Evolutionary conservation across 1,139 yeast genomes (phyloP).

Genomic region (Hanseniaspora uvarum): DNA sequence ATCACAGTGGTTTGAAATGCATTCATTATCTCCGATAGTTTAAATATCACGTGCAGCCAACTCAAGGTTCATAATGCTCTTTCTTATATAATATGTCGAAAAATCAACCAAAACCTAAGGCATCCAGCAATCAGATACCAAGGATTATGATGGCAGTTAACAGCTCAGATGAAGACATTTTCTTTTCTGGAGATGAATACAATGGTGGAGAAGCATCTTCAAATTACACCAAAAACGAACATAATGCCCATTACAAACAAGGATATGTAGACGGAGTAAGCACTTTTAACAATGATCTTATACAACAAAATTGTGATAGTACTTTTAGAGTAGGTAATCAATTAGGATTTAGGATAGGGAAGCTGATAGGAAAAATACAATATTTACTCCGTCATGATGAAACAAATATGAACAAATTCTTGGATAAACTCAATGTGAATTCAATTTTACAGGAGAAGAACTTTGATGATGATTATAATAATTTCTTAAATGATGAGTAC

Average conservation of each 20-base stretch:
- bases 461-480: slow-evolving; percentile 24
- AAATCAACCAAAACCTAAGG: not conserved
- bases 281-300: slow-evolving; percentile 53
- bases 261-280: slow-evolving; percentile 81
- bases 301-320: slow-evolving; percentile 72
- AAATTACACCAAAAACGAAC: slow-evolving; percentile 23
- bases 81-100: no score
- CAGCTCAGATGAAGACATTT: slow-evolving; percentile 3
- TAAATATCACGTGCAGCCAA: no score
- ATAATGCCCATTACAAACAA: slow-evolving; percentile 62
- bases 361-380: slow-evolving; percentile 44
- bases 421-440: slow-evolving; percentile 25
- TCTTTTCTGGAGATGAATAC: not conserved
- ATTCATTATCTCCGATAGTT: no score
- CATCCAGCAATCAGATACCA: not conserved
- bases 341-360: slow-evolving; percentile 59
- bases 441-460: slow-evolving; percentile 25
- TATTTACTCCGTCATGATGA: slow-evolving; percentile 24
- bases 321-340: slow-evolving; percentile 70
- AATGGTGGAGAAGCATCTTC: no score
- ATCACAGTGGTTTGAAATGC: no score
- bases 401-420: slow-evolving; percentile 21
- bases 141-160: not conserved
- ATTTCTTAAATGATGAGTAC: slow-evolving; percentile 16
- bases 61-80: no score